Percentiles rank a stretch among this genome's conserved stretches.
These are phyloP conservation scores for Trypanosoma rangeli DNA, from an alignment of 208 protist species.

Conservation along the genomic window DNA sequence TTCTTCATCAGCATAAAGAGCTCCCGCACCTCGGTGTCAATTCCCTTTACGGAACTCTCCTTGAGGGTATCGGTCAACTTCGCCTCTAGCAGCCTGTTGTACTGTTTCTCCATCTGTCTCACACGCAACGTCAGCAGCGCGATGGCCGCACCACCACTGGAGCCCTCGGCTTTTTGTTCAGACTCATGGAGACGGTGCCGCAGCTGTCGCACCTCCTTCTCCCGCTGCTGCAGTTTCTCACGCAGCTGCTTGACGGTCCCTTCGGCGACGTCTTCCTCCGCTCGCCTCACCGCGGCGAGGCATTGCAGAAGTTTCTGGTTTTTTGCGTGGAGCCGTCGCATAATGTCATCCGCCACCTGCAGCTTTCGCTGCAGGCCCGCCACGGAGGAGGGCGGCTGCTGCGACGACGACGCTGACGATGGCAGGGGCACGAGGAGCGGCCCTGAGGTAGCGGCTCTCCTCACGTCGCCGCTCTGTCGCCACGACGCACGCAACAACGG, in stretches of 20 bases:
- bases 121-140: constrained; percentile 23
- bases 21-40: constrained; percentile 50
- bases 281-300: constrained; percentile 7
- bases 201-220: constrained; percentile 24
- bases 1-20: constrained; percentile 50
- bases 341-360: constrained; percentile 29
- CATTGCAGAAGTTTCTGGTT: constrained; percentile 33
- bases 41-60: neutral
- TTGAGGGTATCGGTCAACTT: constrained; percentile 18
- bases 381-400: neutral
- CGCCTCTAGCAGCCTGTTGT: constrained; percentile 14
- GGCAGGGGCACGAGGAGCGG: neutral
- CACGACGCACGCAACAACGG: neutral
- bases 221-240: constrained; percentile 12
- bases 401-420: neutral
- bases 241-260: neutral
- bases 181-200: neutral
- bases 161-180: neutral
- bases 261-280: neutral
- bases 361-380: constrained; percentile 20
- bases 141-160: neutral
- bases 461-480: neutral
- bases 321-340: constrained; percentile 35
- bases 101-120: constrained; percentile 25
- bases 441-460: neutral